phyloP scores from a whole-genome alignment of 495 filamentous ascomycete genomes.

The Lasiosphaeria miniovina region DNA sequence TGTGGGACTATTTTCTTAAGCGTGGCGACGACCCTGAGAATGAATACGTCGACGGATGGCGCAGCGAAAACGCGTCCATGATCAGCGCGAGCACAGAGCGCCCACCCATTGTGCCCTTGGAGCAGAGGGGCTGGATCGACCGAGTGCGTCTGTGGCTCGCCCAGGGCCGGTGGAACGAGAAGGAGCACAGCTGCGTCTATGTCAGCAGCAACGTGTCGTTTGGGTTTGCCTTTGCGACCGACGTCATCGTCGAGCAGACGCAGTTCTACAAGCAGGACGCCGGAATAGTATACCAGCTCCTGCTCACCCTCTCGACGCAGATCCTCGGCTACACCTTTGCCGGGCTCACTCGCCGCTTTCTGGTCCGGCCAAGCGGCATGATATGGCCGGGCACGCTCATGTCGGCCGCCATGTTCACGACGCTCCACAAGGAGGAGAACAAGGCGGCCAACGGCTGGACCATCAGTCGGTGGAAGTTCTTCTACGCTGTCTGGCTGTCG shows the following conservation, averaged over 20 bases:
- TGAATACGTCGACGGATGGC: slow-evolving; percentile 54
- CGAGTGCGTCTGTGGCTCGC: slow-evolving; percentile 67
- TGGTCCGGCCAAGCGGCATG: slow-evolving; percentile 85
- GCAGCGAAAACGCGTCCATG: slow-evolving; percentile 22
- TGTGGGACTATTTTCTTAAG: slow-evolving; percentile 73
- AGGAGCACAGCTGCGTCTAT: slow-evolving; percentile 83
- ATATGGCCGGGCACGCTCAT: slow-evolving; percentile 89
- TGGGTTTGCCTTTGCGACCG: slow-evolving; percentile 80
- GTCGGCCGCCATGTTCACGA: slow-evolving; percentile 82
- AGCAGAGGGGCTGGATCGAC: slow-evolving; percentile 31
- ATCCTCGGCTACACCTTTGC: slow-evolving; percentile 83
- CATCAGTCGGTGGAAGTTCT: slow-evolving; percentile 79
- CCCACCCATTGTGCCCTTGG: slow-evolving; percentile 16
- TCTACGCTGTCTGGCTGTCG: slow-evolving; percentile 64
- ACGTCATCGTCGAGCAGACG: slow-evolving; percentile 83
- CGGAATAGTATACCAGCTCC: slow-evolving; percentile 69
- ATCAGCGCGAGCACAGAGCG: slow-evolving; percentile 14
- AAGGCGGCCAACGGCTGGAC: slow-evolving; percentile 78
- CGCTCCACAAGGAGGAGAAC: slow-evolving; percentile 81
- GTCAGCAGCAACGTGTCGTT: slow-evolving; percentile 91
- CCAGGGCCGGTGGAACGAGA: slow-evolving; percentile 80
- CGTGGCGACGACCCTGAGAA: slow-evolving; percentile 58
- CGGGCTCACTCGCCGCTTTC: slow-evolving; percentile 69
- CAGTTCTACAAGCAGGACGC: slow-evolving; percentile 82
- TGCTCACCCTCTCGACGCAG: slow-evolving; percentile 80